Percentiles rank a stretch among this genome's conserved stretches.
Conservation (phyloP, 768 basidiomycete genomes). For the Suillus subalutaceus region DNA sequence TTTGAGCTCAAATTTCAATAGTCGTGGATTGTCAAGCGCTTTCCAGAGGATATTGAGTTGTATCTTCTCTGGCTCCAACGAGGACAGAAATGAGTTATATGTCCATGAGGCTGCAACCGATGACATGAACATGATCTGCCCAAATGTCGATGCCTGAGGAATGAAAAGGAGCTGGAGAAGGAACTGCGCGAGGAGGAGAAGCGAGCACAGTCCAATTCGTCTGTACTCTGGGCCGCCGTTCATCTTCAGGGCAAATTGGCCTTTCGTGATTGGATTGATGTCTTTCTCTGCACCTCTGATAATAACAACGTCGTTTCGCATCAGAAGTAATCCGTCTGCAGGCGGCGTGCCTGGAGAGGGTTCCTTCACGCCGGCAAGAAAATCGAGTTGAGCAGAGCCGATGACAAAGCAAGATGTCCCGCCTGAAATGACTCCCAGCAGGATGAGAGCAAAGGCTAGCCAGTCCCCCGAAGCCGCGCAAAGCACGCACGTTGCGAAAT, state of each 20-base stretch:
- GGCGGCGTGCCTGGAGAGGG: constrained; percentile 28
- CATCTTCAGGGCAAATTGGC: constrained; percentile 30
- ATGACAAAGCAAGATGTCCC: constrained; percentile 34
- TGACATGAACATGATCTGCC: constrained; percentile 37
- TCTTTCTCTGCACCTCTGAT: constrained; percentile 35
- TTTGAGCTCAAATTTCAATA: constrained; percentile 24
- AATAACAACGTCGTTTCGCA: constrained; percentile 28
- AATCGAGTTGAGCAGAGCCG: constrained; percentile 30
- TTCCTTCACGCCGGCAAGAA: constrained; percentile 18
- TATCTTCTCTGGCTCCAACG: constrained; percentile 39
- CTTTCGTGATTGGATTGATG: constrained; percentile 36
- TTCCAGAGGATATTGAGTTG: constrained; percentile 24
- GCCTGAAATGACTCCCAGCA: constrained; percentile 35
- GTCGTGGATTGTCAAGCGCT: constrained; percentile 15
- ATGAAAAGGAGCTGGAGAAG: constrained; percentile 38
- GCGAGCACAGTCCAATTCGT: constrained; percentile 29
- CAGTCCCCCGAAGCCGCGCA: constrained; percentile 34
- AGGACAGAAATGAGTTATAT: constrained; percentile 39
- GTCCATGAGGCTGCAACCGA: constrained; percentile 37
- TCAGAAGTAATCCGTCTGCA: constrained; percentile 36
- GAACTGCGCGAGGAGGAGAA: constrained; percentile 37
- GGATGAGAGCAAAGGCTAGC: constrained; percentile 34
- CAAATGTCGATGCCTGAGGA: constrained; percentile 37
- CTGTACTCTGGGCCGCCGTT: constrained; percentile 20
- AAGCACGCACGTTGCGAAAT: constrained; percentile 24